Evolutionary conservation across 345 rosid species (phyloP).

Genomic region (Populus deltoides): DNA sequence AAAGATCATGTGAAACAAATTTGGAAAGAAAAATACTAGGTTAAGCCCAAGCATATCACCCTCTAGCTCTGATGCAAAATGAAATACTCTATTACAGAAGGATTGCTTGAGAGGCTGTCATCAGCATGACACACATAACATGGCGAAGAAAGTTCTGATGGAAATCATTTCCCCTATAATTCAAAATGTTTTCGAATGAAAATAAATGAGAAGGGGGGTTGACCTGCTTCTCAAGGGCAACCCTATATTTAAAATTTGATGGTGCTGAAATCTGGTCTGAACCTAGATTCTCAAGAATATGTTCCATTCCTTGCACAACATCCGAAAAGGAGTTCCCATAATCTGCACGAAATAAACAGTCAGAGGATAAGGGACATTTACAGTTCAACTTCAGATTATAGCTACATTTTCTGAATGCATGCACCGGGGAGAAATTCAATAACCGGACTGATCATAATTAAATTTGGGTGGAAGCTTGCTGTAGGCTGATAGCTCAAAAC

Average conservation of each 20-base stretch:
- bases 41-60: not conserved
- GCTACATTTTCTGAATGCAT: too few relatives aligned
- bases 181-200: not conserved
- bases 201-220: not conserved
- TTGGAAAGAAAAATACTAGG: not conserved
- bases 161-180: not conserved
- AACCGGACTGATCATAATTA: too few relatives aligned
- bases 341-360: slow-evolving; percentile 43
- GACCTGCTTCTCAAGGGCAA: slow-evolving; percentile 87
- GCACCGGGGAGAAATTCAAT: too few relatives aligned
- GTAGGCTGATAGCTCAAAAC: too few relatives aligned
- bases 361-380: not conserved
- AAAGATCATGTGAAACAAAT: not conserved
- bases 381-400: not conserved
- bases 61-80: not conserved
- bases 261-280: slow-evolving; percentile 59
- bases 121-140: not conserved
- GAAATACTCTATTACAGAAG: not conserved
- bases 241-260: slow-evolving; percentile 71
- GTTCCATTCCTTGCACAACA: slow-evolving; percentile 78
- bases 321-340: slow-evolving; percentile 84
- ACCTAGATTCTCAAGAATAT: slow-evolving; percentile 64
- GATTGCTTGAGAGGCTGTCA: not conserved
- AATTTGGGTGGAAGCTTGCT: too few relatives aligned
- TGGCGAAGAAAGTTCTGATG: not conserved